Base-by-base conservation (phyloP, 371 early-diverging fungal species). In the Basidiobolus meristosporus region DNA sequence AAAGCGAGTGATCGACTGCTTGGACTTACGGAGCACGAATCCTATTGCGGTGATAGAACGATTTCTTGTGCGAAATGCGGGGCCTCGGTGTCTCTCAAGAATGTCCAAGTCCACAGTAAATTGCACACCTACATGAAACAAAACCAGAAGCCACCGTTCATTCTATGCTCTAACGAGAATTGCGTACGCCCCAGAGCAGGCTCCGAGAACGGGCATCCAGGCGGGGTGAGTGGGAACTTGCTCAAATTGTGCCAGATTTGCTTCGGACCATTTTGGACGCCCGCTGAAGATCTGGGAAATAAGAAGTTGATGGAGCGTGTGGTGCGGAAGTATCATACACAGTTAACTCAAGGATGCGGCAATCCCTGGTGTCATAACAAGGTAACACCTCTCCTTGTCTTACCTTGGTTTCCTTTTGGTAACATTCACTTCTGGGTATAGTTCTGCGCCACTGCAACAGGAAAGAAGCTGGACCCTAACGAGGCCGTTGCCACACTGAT, bases 11-110 rank as follows among this genome's bases (percentile, higher is more conserved):
- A 87, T 51, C 49, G 68, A 6, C 49, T 82, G 18, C 49, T 69
- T 1, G 82, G 82, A 6, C 50, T 85, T 26, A 56, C 56, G 37
- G 67, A 62, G 4, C 91, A 90, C 52, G 91, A 90, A 51, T 69
- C 77, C 37, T 77, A 78, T 32, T 90, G 91, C 45, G 88, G 91
- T 14, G 72, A 69, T 22, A 64, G 89, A 12, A 85, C 90, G 0
- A 83, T 88, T 31, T 54, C 59, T 18, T 90, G 87, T 46, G 65
- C 64, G 30, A 77, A 78, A 50, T 90, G 91, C 49, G 50, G 60
- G 1, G 52, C 62, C 21, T 60, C 68, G 20, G 78, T 89, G 28
- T 68, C 73, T 21, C 70, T 90, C 47, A 84, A 82, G 56, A 78
- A 85, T 39, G 72, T 84, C 1, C 65, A 63, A 36, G 61, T 73